Base-by-base conservation (phyloP, 345 rosid genomes). In the Dovyalis caffra region DNA sequence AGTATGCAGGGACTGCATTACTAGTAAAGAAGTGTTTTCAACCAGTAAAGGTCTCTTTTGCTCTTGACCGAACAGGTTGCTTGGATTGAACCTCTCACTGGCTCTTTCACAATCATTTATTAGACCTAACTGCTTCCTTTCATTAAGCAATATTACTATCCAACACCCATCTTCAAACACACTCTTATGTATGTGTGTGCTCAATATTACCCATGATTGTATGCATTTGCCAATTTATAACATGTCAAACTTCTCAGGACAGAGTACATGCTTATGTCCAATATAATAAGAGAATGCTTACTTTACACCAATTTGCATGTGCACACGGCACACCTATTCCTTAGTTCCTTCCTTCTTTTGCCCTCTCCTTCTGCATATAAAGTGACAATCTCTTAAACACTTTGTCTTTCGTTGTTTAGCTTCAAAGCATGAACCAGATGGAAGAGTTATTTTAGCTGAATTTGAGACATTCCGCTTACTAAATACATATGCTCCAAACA, bases 1-100 rank as follows among this genome's bases (percentile, higher is more conserved):
- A 95, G 84, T 93, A 95, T 84, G 99, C 99, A 20, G 98, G 99
- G 83, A 95, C 98, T 67, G 99, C 96, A 31, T 84, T 95, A 80
- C 78, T 95, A 32, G 87, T 91, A 40, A 95, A 93, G 85, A 95
- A 91, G 77, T 91, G 93, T 83, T 87, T 76, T 77, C 87, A 76
- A 65, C 96, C 93, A 6, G 64, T 64, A 25, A 91, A 79, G 74
- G 90, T 95, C 70, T 86, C 84, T 77, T 95, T 93, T 79, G 86
- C 88, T 70, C 90, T 95, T 3, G 93, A 93, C 69, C 82, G 73
- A 81, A 68, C 93, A 84, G 96, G 98, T 95, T 85, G 6, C 70
- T 77, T 60, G 45, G 20, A 49, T 73, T 35, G 25, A 33, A 71
- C 63, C 37, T 28, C 40, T 43, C 64, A 37, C 16, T 68, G 45